phyloP scores from a whole-genome alignment of 2,329 filamentous ascomycete species.

The Aureobasidium namibiae region DNA sequence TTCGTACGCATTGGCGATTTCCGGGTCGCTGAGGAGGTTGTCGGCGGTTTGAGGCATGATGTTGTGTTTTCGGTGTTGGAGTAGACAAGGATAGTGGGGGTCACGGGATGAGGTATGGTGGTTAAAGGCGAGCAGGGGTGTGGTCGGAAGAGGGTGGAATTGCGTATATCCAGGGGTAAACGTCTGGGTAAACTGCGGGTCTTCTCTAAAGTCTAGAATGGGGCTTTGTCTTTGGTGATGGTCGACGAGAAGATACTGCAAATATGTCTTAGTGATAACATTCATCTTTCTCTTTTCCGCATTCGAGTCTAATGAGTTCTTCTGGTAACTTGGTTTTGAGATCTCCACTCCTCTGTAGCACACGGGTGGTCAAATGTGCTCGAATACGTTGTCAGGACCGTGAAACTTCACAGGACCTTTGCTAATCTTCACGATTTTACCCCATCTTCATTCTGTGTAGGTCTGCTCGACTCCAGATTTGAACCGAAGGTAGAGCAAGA shows the following conservation, averaged over 20 bases:
- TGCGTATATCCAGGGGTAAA: conserved; percentile 8
- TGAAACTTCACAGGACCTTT: too few relatives aligned
- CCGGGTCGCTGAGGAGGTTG: conserved; percentile 11
- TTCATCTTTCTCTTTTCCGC: neutral
- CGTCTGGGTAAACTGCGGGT: conserved; percentile 2
- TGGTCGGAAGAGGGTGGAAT: neutral
- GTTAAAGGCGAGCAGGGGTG: neutral
- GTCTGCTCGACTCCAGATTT: too few relatives aligned
- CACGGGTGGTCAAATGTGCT: neutral
- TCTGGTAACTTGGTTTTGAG: too few relatives aligned
- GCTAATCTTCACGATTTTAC: too few relatives aligned
- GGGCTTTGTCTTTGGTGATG: neutral
- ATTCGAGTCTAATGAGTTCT: too few relatives aligned
- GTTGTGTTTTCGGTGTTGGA: too few relatives aligned
- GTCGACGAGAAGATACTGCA: neutral
- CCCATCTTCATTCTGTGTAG: too few relatives aligned
- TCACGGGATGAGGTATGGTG: too few relatives aligned
- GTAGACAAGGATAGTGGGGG: neutral
- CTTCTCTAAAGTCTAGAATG: neutral
- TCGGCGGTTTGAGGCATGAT: conserved; percentile 8
- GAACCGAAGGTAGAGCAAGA: too few relatives aligned
- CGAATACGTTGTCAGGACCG: neutral
- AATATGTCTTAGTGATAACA: neutral
- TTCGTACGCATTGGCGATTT: conserved; percentile 9
- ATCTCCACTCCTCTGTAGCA: too few relatives aligned